Conservation (phyloP, 768 basidiomycete species). For the Lentinula aciculospora region DNA sequence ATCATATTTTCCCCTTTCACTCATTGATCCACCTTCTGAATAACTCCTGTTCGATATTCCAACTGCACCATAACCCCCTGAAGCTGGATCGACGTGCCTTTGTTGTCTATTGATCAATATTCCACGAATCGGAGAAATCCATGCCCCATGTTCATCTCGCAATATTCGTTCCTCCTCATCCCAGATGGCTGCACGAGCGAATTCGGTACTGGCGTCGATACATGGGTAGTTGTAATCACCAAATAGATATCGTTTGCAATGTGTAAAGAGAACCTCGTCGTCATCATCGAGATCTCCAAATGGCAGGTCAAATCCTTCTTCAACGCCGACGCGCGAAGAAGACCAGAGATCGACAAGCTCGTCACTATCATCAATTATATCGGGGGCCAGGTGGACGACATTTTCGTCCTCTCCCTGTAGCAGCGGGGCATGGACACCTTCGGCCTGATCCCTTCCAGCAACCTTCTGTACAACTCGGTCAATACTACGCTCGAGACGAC, state of each 20-base stretch:
- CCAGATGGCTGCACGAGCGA: constrained; percentile 61
- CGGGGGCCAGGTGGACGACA: constrained; percentile 60
- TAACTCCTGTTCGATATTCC: constrained; percentile 15
- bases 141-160: constrained; percentile 67
- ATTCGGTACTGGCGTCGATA: constrained; percentile 82
- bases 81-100: constrained; percentile 30
- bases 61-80: constrained; percentile 58
- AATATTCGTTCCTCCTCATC: constrained; percentile 84
- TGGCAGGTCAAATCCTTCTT: constrained; percentile 51
- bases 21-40: too few relatives aligned
- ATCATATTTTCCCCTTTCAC: background rate
- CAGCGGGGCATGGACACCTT: constrained; percentile 73
- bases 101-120: constrained; percentile 33
- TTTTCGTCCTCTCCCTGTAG: constrained; percentile 56
- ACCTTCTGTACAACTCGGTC: constrained; percentile 35
- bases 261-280: constrained; percentile 72
- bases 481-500: constrained; percentile 33
- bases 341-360: constrained; percentile 38
- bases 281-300: constrained; percentile 65
- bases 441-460: constrained; percentile 35
- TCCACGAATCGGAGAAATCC: constrained; percentile 58
- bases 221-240: constrained; percentile 90
- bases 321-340: constrained; percentile 3
- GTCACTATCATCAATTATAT: constrained; percentile 36
- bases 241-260: constrained; percentile 77